These are phyloP conservation scores for Lathyrus aphaca DNA, from an alignment of 306 rosid species.

Conservation along the genomic window DNA sequence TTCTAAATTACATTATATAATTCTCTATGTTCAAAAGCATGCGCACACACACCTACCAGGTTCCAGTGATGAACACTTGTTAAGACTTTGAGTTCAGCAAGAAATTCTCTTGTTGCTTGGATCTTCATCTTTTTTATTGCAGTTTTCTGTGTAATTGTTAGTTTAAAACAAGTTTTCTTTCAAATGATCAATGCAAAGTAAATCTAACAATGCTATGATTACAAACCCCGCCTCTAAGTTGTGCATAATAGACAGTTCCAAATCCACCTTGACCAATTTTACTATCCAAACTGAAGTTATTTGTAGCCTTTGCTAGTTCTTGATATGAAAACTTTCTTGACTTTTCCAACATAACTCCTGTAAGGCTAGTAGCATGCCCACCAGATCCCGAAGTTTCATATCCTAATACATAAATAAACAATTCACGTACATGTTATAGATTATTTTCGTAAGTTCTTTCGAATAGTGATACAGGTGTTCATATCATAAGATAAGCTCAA, in stretches of 20 bases:
- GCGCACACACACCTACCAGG: constrained; percentile 49
- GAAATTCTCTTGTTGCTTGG: constrained; percentile 81
- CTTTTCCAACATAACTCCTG: constrained; percentile 61
- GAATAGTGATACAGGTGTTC: background rate
- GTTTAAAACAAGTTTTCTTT: background rate
- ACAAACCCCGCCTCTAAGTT: constrained; percentile 82
- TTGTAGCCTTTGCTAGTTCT: constrained; percentile 76
- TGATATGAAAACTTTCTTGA: constrained; percentile 73
- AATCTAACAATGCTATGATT: background rate
- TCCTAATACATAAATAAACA: too few species aligned
- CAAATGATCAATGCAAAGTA: background rate
- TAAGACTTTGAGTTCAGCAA: constrained; percentile 78
- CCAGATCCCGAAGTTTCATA: too few species aligned
- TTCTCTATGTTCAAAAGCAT: too few species aligned
- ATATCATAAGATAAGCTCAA: background rate
- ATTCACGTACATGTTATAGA: too few species aligned
- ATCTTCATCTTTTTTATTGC: constrained; percentile 57
- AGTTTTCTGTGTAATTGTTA: constrained; percentile 55
- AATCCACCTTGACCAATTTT: constrained; percentile 81
- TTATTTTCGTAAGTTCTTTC: background rate
- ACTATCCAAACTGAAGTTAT: constrained; percentile 68
- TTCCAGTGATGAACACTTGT: constrained; percentile 88
- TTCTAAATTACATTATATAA: too few species aligned
- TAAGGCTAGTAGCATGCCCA: background rate
- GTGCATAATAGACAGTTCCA: constrained; percentile 50